A percentile compares a stretch with the other conserved stretches of the same genome.
Conservation (phyloP, 441 rosid genomes). For the Pelargonium fulgidum region DNA sequence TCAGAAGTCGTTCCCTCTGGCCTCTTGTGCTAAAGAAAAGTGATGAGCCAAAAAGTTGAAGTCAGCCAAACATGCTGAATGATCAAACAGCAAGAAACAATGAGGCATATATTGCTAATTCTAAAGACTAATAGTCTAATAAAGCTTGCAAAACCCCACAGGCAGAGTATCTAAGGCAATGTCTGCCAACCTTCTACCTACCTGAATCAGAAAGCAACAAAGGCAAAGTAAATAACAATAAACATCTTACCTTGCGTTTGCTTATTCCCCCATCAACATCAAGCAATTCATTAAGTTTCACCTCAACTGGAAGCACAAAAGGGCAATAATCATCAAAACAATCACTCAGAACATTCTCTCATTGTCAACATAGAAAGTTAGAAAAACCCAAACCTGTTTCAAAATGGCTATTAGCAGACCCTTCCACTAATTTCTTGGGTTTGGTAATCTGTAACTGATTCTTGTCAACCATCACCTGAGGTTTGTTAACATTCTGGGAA, state of each 20-base stretch:
- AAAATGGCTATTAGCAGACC: conserved; percentile 51
- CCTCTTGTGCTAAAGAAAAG: too few relatives aligned
- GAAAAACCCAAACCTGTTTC: conserved; percentile 57
- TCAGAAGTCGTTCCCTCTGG: neutral
- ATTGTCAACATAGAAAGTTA: conserved; percentile 9
- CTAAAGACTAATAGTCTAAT: too few relatives aligned
- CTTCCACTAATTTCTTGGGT: conserved; percentile 52
- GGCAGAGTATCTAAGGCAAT: neutral
- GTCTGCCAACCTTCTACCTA: neutral
- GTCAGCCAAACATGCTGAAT: neutral
- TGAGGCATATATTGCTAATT: too few relatives aligned
- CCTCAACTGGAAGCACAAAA: conserved; percentile 64
- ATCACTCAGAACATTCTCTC: neutral
- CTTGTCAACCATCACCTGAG: conserved; percentile 43
- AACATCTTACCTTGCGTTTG: conserved; percentile 72
- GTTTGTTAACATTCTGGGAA: conserved; percentile 44
- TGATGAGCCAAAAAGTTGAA: too few relatives aligned
- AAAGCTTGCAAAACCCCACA: too few relatives aligned
- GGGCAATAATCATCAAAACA: conserved; percentile 17
- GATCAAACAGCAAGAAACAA: neutral
- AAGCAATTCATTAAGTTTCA: conserved; percentile 90
- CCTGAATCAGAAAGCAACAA: neutral
- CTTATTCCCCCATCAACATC: conserved; percentile 91
- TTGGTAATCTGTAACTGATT: conserved; percentile 43
- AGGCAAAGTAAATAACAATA: neutral